Evolutionary conservation across 768 basidiomycete species (phyloP), one percentile per base, ranked within the genome.

Genomic region (Galerina sulciceps): DNA sequence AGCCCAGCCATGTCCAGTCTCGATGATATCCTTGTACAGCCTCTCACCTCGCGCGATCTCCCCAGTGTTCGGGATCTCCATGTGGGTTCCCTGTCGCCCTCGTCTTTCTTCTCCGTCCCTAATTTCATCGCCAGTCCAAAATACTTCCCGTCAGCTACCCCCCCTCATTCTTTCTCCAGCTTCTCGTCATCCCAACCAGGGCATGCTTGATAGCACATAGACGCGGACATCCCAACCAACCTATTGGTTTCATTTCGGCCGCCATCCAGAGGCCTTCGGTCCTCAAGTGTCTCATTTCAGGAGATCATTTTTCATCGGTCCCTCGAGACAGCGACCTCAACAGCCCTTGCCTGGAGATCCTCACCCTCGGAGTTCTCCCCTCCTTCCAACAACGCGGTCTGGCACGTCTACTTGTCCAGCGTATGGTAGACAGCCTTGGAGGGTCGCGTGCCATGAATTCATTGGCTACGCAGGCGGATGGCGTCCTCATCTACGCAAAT

Each of bases 351-450:
- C 67, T 85, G 18, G 79, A 83, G 65, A 79, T 85, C 59, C 79
- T 83, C 34, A 82, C 82, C 1, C 78, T 85, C 2, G 82, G 83
- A 35, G 81, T 85, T 14, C 73, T 77, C 42, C 81, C 82, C 3
- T 60, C 72, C 2, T 79, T 74, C 66, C 81, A 75, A 58, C 69
- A 79, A 11, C 65, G 65, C 36, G 80, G 81, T 37, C 67, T 84
- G 37, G 82, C 79, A 10, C 75, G 74, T 35, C 75, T 70, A 17
- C 78, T 85, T 57, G 66, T 83, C 26, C 70, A 67, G 31, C 67
- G 71, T 31, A 69, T 76, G 0, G 52, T 73, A 46, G 53, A 71
- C 35, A 65, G 67, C 46, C 62, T 78, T 62, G 66, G 69, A 34
- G 65, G 69, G 55, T 65, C 71, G 53, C 58, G 66, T 65, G 61